Conservation (phyloP, 176 grass and related monocot genomes). For the Zoysia japonica region DNA sequence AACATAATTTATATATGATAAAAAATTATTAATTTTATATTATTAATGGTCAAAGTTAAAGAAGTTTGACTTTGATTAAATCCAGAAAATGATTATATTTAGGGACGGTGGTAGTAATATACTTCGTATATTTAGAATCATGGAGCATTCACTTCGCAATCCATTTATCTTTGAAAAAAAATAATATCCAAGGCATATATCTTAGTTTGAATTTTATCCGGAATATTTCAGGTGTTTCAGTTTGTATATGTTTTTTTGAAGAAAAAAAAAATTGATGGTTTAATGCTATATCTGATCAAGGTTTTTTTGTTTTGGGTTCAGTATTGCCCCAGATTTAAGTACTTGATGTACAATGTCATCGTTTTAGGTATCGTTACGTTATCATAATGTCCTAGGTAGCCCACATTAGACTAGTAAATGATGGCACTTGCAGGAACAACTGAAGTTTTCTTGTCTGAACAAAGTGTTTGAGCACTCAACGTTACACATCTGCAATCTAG, state of each 20-base stretch:
- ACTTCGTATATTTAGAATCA: too few relatives aligned
- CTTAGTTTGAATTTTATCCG: neutral
- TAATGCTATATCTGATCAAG: neutral
- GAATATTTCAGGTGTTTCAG: neutral
- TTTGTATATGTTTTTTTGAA: neutral
- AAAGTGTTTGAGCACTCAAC: slow-evolving; percentile 3
- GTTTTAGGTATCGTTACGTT: neutral
- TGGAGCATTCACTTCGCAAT: too few relatives aligned
- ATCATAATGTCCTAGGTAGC: neutral
- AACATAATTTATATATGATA: too few relatives aligned
- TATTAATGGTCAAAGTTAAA: too few relatives aligned
- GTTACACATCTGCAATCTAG: neutral
- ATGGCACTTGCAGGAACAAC: neutral
- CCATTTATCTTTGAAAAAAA: too few relatives aligned
- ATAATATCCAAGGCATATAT: too few relatives aligned
- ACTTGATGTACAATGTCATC: neutral
- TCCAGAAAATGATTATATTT: too few relatives aligned
- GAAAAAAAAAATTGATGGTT: neutral
- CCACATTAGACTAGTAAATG: neutral
- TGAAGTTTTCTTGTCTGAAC: neutral
- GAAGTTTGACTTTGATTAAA: too few relatives aligned
- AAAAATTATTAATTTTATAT: too few relatives aligned
- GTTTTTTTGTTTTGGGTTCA: neutral
- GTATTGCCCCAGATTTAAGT: neutral
- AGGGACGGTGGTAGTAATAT: too few relatives aligned